Percentiles rank a stretch among this genome's conserved stretches.
phyloP scores from a whole-genome alignment of 805 yeast species.

The Yamadazyma takamatsuzukensis region DNA sequence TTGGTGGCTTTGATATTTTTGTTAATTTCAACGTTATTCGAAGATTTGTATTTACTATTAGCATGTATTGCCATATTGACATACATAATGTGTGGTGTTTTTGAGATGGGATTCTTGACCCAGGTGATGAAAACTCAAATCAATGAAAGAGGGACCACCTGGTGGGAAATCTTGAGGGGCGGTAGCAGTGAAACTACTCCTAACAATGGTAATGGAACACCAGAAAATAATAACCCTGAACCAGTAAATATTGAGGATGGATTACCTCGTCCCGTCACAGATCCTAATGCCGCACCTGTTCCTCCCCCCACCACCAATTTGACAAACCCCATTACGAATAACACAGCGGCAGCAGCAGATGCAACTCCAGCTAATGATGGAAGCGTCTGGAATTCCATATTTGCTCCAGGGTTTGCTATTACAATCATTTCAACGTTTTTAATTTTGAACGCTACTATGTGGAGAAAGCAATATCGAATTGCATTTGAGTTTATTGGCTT shows the following conservation, averaged over 20 bases:
- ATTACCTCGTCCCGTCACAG: conserved; percentile 7
- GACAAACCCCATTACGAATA: conserved; percentile 1
- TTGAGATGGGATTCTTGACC: conserved; percentile 72
- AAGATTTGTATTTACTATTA: conserved; percentile 60
- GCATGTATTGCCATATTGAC: conserved; percentile 68
- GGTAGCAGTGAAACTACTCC: conserved; percentile 26
- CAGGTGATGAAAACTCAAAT: conserved; percentile 65
- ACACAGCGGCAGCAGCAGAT: conserved; percentile 10
- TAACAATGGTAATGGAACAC: not conserved
- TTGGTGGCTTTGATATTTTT: conserved; percentile 60
- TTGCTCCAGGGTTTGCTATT: conserved; percentile 23
- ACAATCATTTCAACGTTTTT: conserved; percentile 45
- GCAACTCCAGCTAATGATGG: conserved; percentile 6
- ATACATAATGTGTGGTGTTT: conserved; percentile 65
- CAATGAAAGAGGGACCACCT: conserved; percentile 64
- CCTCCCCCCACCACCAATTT: conserved; percentile 3
- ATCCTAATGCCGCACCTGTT: conserved; percentile 5
- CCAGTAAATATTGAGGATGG: conserved; percentile 6
- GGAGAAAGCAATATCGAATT: conserved; percentile 58
- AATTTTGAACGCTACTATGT: conserved; percentile 51
- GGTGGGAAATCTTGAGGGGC: conserved; percentile 67
- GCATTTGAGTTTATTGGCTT: conserved; percentile 56
- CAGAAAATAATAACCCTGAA: conserved; percentile 1
- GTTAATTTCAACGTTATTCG: conserved; percentile 52
- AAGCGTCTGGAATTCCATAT: conserved; percentile 20